These are phyloP conservation scores for Globisporangium iwayamae DNA, from an alignment of 352 stramenopile genomes.

Conservation along the genomic window DNA sequence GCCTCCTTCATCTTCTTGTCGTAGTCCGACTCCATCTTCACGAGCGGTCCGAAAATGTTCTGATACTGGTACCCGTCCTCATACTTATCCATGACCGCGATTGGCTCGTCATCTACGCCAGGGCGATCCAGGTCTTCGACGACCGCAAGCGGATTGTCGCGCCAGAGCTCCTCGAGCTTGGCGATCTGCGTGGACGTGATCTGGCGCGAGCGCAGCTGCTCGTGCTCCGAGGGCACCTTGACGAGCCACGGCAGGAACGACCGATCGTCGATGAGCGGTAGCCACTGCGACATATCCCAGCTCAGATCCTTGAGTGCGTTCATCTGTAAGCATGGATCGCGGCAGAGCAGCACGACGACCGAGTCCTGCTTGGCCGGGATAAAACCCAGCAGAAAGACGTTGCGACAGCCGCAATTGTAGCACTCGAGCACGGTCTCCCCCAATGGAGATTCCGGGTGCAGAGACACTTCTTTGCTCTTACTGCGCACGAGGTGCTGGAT, in stretches of 20 bases:
- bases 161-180: conserved; percentile 94
- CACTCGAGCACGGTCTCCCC: conserved; percentile 98
- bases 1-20: conserved; percentile 99
- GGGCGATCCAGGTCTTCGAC: conserved; percentile 96
- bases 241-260: conserved; percentile 97
- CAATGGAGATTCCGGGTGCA: conserved; percentile 95
- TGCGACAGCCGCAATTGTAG: conserved; percentile 99
- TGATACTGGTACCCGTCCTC: conserved; percentile 99
- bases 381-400: conserved; percentile 98
- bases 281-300: conserved; percentile 98
- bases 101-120: conserved; percentile 87
- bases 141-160: conserved; percentile 93
- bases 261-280: conserved; percentile 97
- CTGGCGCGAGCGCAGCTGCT: conserved; percentile 92
- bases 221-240: conserved; percentile 90
- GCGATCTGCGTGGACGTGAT: conserved; percentile 91
- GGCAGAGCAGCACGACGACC: conserved; percentile 97
- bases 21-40: conserved; percentile 99
- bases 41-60: conserved; percentile 97
- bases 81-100: conserved; percentile 89
- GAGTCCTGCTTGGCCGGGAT: conserved; percentile 95
- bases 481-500: conserved; percentile 97
- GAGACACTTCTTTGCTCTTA: conserved; percentile 87
- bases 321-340: conserved; percentile 95
- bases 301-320: conserved; percentile 98